A percentile compares a stretch with the other conserved stretches of the same genome.
phyloP scores from a whole-genome alignment of 345 rosid species.

The Aethionema arabicum region DNA sequence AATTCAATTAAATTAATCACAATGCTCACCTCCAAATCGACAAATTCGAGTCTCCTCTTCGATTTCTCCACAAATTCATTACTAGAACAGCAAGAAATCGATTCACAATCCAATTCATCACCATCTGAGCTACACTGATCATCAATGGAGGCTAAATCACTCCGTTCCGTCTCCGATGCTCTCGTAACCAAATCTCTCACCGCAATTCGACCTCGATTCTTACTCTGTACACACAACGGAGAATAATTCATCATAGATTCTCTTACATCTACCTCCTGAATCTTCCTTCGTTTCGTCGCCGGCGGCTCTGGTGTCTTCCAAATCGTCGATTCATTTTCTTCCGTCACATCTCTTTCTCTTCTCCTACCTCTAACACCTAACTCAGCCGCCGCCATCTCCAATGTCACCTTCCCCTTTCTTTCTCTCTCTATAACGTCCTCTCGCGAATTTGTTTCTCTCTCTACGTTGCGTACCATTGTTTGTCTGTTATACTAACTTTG shows the following conservation, averaged over 20 bases:
- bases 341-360: conserved; percentile 27
- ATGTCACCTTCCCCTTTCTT: conserved; percentile 27
- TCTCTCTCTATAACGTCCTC: conserved; percentile 6
- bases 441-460: conserved; percentile 10
- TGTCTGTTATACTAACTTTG: conserved; percentile 25
- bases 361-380: conserved; percentile 17
- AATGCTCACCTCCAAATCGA: conserved; percentile 16
- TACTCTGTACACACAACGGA: conserved; percentile 27
- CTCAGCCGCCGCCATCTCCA: conserved; percentile 31
- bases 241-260: conserved; percentile 29
- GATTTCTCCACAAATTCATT: conserved; percentile 24
- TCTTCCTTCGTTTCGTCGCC: conserved; percentile 31
- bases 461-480: not conserved
- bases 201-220: conserved; percentile 17
- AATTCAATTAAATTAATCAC: not conserved
- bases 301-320: not conserved
- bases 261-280: conserved; percentile 17
- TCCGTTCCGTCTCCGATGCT: conserved; percentile 29
- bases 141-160: conserved; percentile 20
- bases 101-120: not conserved
- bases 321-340: conserved; percentile 6
- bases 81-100: conserved; percentile 28
- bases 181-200: conserved; percentile 27
- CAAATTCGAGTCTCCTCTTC: conserved; percentile 29
- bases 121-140: conserved; percentile 18